Base-by-base conservation (phyloP, 208 protist genomes). In the Trypanosoma melophagium region DNA sequence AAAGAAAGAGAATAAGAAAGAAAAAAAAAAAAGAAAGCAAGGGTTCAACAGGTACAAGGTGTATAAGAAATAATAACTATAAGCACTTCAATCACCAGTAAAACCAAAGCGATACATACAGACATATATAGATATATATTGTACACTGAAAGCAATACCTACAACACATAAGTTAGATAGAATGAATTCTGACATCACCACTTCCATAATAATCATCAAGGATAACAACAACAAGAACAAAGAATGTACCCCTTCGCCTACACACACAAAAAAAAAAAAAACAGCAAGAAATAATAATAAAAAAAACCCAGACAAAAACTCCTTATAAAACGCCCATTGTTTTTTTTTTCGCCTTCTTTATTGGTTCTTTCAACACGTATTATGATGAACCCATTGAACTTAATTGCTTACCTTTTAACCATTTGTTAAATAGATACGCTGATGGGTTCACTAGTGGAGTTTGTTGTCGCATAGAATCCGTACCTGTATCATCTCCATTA, bases 351-450 rank as follows among this genome's bases (percentile, higher is more conserved):
- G 7, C 19, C 41, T 17, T 47, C 13, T 31, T 19, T 58, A 2
- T 50, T n/a, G 9, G 16, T 47, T 35, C 28, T 5, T 35, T 35
- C 28, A 35, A 35, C 5, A 35, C 28, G 28, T 35, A 2, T 66
- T 35, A 73, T 35, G 22, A 60, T 4, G 54, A 10, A 12, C 51
- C 50, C 22, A 71, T 25, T 22, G 63, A 54, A 14, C 24, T 59
- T 40, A n/a, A 44, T 51, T 71, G 55, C 35, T 66, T 67, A 35
- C 59, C 64, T 45, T 73, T 71, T 17, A 85, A 44, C 79, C 79
- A 85, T 7, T 71, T 74, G 52, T 81, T 75, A 53, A 70, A 85
- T n/a, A 85, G 49, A 56, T 75, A 81, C 9, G 70, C 65, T 31
- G 79, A 69, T 7, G 79, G 71, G 52, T 78, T 79, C 31, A 68